Conservation (phyloP, 768 basidiomycete species). For the Harrya chromipes region DNA sequence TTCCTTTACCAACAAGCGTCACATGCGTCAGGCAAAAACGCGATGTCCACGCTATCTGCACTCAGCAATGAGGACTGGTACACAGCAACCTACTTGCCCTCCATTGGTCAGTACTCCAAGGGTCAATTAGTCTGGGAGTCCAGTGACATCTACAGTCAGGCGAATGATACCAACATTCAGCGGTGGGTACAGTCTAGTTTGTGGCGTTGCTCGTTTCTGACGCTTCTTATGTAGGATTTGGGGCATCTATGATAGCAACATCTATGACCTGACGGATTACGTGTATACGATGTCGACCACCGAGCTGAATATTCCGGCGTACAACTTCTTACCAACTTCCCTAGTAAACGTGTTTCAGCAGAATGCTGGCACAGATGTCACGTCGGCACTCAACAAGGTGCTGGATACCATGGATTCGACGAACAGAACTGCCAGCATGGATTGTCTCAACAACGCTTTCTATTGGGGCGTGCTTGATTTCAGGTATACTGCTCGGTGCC, state of each 20-base stretch:
- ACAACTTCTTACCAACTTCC: constrained; percentile 49
- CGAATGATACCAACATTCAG: constrained; percentile 35
- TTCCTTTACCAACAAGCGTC: constrained; percentile 43
- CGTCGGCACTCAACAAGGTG: constrained; percentile 45
- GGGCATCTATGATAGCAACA: constrained; percentile 53
- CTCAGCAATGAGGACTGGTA: constrained; percentile 52
- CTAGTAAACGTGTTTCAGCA: constrained; percentile 55
- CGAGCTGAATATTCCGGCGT: constrained; percentile 40
- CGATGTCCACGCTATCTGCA: constrained; percentile 35
- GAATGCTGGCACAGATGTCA: constrained; percentile 59
- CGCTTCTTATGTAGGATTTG: constrained; percentile 39
- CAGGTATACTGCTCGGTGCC: constrained; percentile 51
- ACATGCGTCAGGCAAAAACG: constrained; percentile 53
- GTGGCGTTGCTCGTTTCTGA: constrained; percentile 9
- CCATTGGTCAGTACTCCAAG: constrained; percentile 54
- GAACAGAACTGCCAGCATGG: constrained; percentile 38
- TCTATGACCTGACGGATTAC: constrained; percentile 71
- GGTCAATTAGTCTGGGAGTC: constrained; percentile 54
- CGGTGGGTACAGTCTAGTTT: constrained; percentile 21
- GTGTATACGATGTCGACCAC: constrained; percentile 53
- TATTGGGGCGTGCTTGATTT: constrained; percentile 57
- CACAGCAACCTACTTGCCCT: constrained; percentile 49
- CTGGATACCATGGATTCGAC: constrained; percentile 39
- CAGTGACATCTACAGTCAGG: constrained; percentile 36
- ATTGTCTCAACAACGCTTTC: constrained; percentile 62